Evolutionary conservation across 2,329 filamentous ascomycete species (phyloP).

Genomic region (Diaporthe aspalathi): DNA sequence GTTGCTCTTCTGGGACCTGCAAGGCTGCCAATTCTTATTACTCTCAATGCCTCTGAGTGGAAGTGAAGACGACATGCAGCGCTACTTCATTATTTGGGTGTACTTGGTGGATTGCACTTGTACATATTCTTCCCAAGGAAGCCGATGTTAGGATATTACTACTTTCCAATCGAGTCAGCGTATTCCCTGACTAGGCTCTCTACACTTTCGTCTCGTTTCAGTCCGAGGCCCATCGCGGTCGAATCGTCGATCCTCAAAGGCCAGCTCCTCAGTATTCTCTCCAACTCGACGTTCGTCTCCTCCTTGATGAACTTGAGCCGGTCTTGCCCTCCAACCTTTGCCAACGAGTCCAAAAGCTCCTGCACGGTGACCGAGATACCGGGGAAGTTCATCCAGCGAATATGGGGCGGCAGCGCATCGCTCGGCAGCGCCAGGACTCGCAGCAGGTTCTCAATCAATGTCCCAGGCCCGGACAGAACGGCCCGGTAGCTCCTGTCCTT

Average conservation of each 20-base stretch:
- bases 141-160: not conserved
- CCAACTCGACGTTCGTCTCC: conserved; percentile 57
- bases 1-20: conserved; percentile 31
- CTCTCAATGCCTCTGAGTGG: conserved; percentile 31
- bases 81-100: not conserved
- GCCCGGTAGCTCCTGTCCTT: conserved; percentile 54
- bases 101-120: not conserved
- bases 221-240: conserved; percentile 41
- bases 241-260: conserved; percentile 62
- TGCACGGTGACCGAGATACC: conserved; percentile 64
- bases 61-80: not conserved
- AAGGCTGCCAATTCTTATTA: conserved; percentile 33
- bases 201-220: conserved; percentile 35
- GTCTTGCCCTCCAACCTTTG: conserved; percentile 59
- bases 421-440: conserved; percentile 54
- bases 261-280: conserved; percentile 65
- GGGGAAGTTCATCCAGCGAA: conserved; percentile 58
- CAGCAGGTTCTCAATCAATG: conserved; percentile 58
- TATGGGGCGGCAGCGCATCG: conserved; percentile 49
- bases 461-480: conserved; percentile 59
- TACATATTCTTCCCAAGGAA: not conserved
- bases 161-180: conserved; percentile 30
- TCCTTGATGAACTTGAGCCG: conserved; percentile 58
- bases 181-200: conserved; percentile 38
- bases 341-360: conserved; percentile 63